Percentiles rank a stretch among this genome's conserved stretches.
Conservation (phyloP, 78 protist genomes). For the Polysphondylium violaceum region DNA sequence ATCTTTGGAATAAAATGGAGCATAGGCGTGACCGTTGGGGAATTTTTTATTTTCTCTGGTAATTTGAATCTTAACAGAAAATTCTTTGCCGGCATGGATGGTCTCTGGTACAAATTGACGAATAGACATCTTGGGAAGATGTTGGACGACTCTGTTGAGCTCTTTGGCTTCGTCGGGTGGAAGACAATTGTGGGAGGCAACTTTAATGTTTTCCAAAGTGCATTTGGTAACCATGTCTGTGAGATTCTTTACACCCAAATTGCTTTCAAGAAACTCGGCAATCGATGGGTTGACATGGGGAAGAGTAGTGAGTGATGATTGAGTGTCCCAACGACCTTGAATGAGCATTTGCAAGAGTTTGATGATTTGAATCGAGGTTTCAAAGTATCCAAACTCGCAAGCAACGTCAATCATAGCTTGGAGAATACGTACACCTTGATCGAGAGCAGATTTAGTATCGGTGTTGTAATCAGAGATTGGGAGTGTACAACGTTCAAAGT, state of each 20-base stretch:
- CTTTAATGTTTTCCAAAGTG: neutral
- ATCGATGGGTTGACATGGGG: conserved; percentile 33
- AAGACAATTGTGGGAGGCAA: neutral
- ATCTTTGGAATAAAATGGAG: conserved; percentile 71
- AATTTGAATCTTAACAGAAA: conserved; percentile 24
- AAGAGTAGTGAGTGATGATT: conserved; percentile 8
- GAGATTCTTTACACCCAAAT: conserved; percentile 14
- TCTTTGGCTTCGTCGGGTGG: conserved; percentile 34
- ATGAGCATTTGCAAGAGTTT: conserved; percentile 86
- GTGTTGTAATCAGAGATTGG: conserved; percentile 97
- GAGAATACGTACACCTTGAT: conserved; percentile 93
- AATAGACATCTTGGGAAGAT: conserved; percentile 62
- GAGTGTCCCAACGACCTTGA: conserved; percentile 87
- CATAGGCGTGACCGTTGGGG: conserved; percentile 39
- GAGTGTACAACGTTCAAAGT: conserved; percentile 85
- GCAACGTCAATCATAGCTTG: conserved; percentile 96
- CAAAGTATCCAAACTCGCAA: conserved; percentile 87
- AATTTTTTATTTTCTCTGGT: conserved; percentile 34
- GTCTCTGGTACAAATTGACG: conserved; percentile 21
- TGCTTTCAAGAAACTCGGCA: conserved; percentile 9
- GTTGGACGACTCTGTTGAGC: conserved; percentile 1
- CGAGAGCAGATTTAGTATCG: conserved; percentile 97
- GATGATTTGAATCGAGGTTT: conserved; percentile 75
- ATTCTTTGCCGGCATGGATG: conserved; percentile 21
- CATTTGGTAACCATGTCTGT: conserved; percentile 8